Evolutionary conservation across 2,329 filamentous ascomycete genomes (phyloP).

Genomic region (Fusarium globosum): DNA sequence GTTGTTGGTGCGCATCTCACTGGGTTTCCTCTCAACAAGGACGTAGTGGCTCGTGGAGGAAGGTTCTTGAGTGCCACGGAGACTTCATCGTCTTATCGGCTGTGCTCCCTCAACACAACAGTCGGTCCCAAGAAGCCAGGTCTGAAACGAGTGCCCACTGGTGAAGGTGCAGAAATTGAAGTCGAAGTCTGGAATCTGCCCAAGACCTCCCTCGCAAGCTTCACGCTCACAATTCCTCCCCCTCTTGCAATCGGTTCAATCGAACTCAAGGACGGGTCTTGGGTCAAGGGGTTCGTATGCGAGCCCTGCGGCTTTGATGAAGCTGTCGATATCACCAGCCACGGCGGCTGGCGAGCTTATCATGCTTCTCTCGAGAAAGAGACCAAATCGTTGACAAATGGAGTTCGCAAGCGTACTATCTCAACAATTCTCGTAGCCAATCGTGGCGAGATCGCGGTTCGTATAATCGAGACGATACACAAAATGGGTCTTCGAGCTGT

Average conservation of each 20-base stretch:
- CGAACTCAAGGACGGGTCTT: conserved; percentile 49
- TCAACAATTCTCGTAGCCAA: conserved; percentile 73
- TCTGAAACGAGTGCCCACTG: conserved; percentile 42
- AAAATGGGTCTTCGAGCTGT: conserved; percentile 75
- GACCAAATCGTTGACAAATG: background rate
- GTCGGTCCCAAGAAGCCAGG: conserved; percentile 47
- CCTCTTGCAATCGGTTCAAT: conserved; percentile 52
- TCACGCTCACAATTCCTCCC: conserved; percentile 48
- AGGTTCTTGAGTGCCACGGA: conserved; percentile 38
- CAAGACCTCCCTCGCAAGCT: conserved; percentile 43
- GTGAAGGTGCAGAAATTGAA: conserved; percentile 45
- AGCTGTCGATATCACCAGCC: conserved; percentile 48
- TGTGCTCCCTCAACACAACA: conserved; percentile 44
- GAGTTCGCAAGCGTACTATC: conserved; percentile 9
- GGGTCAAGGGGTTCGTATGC: conserved; percentile 53
- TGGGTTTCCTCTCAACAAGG: conserved; percentile 50
- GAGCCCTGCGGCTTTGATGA: conserved; percentile 48
- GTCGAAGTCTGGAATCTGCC: conserved; percentile 53
- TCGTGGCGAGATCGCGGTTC: conserved; percentile 70
- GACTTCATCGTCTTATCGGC: conserved; percentile 47
- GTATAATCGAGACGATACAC: conserved; percentile 74
- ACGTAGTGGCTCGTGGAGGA: conserved; percentile 48
- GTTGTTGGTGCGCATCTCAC: conserved; percentile 52
- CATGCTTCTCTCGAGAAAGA: conserved; percentile 3
- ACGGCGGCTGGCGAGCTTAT: conserved; percentile 50